Conservation (phyloP, 2,329 filamentous ascomycete species). For the Pseudogymnoascus sp. region DNA sequence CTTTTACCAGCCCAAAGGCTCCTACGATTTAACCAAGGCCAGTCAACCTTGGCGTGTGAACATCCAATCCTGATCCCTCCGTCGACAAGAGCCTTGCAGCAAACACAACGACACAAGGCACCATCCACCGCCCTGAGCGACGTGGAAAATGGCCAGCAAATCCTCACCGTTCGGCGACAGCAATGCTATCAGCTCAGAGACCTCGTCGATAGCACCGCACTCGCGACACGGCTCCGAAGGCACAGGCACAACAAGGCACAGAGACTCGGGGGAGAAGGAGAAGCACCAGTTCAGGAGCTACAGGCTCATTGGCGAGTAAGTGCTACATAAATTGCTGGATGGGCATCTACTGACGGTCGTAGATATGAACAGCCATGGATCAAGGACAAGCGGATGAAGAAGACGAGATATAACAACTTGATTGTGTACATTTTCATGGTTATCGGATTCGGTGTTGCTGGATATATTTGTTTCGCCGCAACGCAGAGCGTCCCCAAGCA, state of each 20-base stretch:
- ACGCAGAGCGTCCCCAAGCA: not conserved
- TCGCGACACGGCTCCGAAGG: conserved; percentile 3
- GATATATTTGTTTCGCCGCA: conserved; percentile 28
- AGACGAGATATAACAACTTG: conserved; percentile 30
- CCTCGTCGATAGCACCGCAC: conserved; percentile 8
- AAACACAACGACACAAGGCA: not conserved
- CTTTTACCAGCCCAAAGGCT: not conserved
- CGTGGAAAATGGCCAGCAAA: conserved; percentile 1
- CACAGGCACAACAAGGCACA: not conserved
- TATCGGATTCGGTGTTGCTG: conserved; percentile 30
- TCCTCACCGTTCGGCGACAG: not conserved
- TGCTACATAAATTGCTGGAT: not conserved
- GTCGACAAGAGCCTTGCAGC: not conserved
- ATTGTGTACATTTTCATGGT: conserved; percentile 27
- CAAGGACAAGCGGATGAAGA: conserved; percentile 26
- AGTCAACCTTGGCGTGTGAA: not conserved
- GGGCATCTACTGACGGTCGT: not conserved
- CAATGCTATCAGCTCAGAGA: not conserved
- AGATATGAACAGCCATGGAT: conserved; percentile 34
- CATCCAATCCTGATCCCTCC: not conserved
- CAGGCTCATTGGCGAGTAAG: conserved; percentile 24
- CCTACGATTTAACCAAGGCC: not conserved
- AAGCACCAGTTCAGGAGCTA: conserved; percentile 37
- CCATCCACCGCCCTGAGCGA: not conserved
- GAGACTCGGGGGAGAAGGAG: not conserved